Evolutionary conservation across 164 flowering plant genomes (phyloP), one percentile per base, ranked within the genome.

Genomic region (Chimonanthus praecox): DNA sequence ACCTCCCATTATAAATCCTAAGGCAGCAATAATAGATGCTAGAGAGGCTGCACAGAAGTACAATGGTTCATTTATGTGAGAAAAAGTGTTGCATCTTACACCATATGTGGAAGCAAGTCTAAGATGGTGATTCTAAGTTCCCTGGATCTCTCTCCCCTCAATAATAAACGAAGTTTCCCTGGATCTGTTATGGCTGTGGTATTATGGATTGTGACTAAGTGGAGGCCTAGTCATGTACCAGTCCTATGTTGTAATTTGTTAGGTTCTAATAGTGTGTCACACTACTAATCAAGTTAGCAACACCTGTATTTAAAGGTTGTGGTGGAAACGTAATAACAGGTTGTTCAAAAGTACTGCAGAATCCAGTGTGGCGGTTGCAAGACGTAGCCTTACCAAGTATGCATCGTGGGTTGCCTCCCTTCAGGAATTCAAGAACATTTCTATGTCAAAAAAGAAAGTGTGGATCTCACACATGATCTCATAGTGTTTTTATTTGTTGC

Each of bases 41-140:
- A 71, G 58, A 47, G 77, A 62, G 66, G 77, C 75, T 45, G 69
- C 48, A 46, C 50, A 54, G 58, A 77, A 45, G 62, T 80, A 77
- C 66, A 69, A 69, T 5, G 77, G 80, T n/a, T 3, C 45, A 46
- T 46, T 73, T n/a, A 48, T 67, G 67, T 72, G 71, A 76, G 45
- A 8, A 47, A 66, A 5, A 45, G 15, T 13, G 60, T 4, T 2
- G 11, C 68, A 33, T 7, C 4, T 63, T 44, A 45, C 5, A 44
- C 3, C 68, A 66, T 47, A 66, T 44, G 68, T 15, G 44, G 47
- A 67, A 67, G 43, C 58, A 51, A 51, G 58, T 51, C 13, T 8
- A 51, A 51, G 13, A 13, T 54, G 60, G 9, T 54, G 60, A n/a
- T 33, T 54, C 16, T 33, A 33, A 33, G 33, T 33, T 33, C 33